These are phyloP conservation scores for Cryptosporidium meleagridis DNA, from an alignment of 169 alveolate species.

Conservation along the genomic window DNA sequence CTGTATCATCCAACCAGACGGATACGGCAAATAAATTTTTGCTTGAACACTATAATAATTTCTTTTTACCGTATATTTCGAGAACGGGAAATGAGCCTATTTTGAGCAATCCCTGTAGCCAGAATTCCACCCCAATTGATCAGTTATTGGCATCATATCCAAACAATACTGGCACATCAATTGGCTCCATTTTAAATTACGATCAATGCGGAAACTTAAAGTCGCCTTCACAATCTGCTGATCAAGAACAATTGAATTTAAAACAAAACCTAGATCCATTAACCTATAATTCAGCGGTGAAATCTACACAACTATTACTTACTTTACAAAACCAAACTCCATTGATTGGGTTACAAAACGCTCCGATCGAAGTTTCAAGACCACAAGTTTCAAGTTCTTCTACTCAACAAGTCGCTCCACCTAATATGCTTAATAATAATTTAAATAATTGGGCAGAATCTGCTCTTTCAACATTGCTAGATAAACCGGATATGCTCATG, in stretches of 20 bases:
- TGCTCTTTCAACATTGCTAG: slow-evolving; percentile 55
- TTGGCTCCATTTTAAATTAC: background rate
- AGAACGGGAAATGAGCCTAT: slow-evolving; percentile 29
- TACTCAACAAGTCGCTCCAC: slow-evolving; percentile 44
- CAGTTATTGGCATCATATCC: slow-evolving; percentile 23
- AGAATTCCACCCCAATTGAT: slow-evolving; percentile 5
- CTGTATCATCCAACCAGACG: slow-evolving; percentile 1
- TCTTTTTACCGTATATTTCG: slow-evolving; percentile 35
- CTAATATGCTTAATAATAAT: slow-evolving; percentile 19
- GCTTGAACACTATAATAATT: slow-evolving; percentile 60
- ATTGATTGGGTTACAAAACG: slow-evolving; percentile 26
- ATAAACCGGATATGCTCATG: slow-evolving; percentile 65
- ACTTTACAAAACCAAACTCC: slow-evolving; percentile 41
- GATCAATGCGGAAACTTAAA: slow-evolving; percentile 22
- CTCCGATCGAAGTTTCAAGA: slow-evolving; percentile 39
- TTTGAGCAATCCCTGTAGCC: slow-evolving; percentile 11
- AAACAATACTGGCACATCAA: background rate
- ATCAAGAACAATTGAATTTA: slow-evolving; percentile 19
- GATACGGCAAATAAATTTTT: slow-evolving; percentile 27
- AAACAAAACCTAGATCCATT: slow-evolving; percentile 16
- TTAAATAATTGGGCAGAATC: slow-evolving; percentile 62
- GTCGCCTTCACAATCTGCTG: background rate
- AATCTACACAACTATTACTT: slow-evolving; percentile 27
- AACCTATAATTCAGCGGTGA: slow-evolving; percentile 16
- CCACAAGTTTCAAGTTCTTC: slow-evolving; percentile 6